Percentiles rank a stretch among this genome's conserved stretches.
phyloP scores from a whole-genome alignment of 2,329 filamentous ascomycete species.

The Neofusicoccum sp. region DNA sequence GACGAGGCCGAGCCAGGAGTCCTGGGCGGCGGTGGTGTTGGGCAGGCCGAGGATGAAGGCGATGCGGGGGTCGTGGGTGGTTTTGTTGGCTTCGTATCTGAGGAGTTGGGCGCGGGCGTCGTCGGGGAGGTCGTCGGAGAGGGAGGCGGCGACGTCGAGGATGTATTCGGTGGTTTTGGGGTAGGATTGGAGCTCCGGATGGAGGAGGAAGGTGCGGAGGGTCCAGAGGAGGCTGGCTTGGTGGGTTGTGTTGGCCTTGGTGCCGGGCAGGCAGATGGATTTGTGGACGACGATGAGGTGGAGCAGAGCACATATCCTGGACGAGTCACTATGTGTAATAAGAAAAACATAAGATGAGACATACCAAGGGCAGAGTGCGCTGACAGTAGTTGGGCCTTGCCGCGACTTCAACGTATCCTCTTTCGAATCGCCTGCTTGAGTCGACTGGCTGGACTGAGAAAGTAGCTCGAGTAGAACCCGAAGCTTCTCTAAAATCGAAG shows the following conservation, averaged over 20 bases:
- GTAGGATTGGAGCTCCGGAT: constrained; percentile 40
- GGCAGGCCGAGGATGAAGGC: constrained; percentile 44
- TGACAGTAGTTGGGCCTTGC: not conserved
- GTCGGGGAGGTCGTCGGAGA: constrained; percentile 46
- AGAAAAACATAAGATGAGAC: not conserved
- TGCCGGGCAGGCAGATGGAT: constrained; percentile 27
- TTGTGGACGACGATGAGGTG: constrained; percentile 45
- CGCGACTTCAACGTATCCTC: constrained; percentile 3
- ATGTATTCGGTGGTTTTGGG: constrained; percentile 43
- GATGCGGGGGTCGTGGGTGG: constrained; percentile 38
- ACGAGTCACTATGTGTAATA: not conserved
- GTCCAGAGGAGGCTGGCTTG: constrained; percentile 36
- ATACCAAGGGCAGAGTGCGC: constrained; percentile 5
- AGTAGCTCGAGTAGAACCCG: constrained; percentile 34
- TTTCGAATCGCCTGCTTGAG: not conserved
- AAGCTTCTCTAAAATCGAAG: constrained; percentile 35
- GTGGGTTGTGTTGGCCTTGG: constrained; percentile 29
- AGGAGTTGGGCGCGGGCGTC: constrained; percentile 40
- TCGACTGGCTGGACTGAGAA: not conserved
- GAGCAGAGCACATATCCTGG: constrained; percentile 38
- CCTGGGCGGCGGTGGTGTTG: constrained; percentile 21
- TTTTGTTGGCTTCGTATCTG: constrained; percentile 31
- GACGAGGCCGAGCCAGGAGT: constrained; percentile 48
- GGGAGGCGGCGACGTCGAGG: constrained; percentile 46
- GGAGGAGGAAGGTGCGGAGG: constrained; percentile 42